Conservation (phyloP, 805 yeast genomes). For the Sungouiella blattae region DNA sequence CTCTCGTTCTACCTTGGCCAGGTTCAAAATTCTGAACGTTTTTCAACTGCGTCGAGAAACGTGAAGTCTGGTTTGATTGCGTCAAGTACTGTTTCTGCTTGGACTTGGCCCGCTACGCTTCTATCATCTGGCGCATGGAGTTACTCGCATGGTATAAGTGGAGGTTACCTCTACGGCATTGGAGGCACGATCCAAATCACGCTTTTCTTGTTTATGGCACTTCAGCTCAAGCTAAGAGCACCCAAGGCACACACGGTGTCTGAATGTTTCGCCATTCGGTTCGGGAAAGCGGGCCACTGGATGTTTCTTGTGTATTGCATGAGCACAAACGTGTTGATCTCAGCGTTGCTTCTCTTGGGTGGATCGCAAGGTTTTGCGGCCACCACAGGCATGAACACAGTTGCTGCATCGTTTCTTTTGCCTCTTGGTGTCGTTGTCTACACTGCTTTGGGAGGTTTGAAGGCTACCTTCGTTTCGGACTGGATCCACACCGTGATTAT, state of each 20-base stretch:
- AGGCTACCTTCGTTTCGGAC: slow-evolving; percentile 79
- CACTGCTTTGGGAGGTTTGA: slow-evolving; percentile 78
- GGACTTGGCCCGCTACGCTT: slow-evolving; percentile 10
- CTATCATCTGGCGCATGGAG: slow-evolving; percentile 10
- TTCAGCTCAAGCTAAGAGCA: slow-evolving; percentile 17
- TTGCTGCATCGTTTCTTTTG: slow-evolving; percentile 42
- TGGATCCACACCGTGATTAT: slow-evolving; percentile 59
- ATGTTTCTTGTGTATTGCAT: slow-evolving; percentile 9
- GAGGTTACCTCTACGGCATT: slow-evolving; percentile 6
- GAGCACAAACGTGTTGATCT: slow-evolving; percentile 12
- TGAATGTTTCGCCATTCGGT: slow-evolving; percentile 12
- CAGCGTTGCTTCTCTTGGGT: slow-evolving; percentile 9
- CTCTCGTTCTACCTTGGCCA: slow-evolving; percentile 6
- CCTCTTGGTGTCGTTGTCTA: slow-evolving; percentile 66
- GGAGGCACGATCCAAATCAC: slow-evolving; percentile 16
- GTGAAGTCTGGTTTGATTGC: slow-evolving; percentile 7
- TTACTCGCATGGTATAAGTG: slow-evolving; percentile 6
- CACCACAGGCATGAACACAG: slow-evolving; percentile 10
- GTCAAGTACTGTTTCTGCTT: slow-evolving; percentile 8
- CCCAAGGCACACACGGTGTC: slow-evolving; percentile 19
- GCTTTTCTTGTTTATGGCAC: slow-evolving; percentile 18
- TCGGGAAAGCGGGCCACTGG: slow-evolving; percentile 13
- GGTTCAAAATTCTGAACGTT: slow-evolving; percentile 9
- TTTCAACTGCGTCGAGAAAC: slow-evolving; percentile 8
- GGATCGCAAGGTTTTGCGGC: slow-evolving; percentile 9